Evolutionary conservation across 208 protist species (phyloP), one percentile per base, ranked within the genome.

Genomic region (Leishmania aethiopica): DNA sequence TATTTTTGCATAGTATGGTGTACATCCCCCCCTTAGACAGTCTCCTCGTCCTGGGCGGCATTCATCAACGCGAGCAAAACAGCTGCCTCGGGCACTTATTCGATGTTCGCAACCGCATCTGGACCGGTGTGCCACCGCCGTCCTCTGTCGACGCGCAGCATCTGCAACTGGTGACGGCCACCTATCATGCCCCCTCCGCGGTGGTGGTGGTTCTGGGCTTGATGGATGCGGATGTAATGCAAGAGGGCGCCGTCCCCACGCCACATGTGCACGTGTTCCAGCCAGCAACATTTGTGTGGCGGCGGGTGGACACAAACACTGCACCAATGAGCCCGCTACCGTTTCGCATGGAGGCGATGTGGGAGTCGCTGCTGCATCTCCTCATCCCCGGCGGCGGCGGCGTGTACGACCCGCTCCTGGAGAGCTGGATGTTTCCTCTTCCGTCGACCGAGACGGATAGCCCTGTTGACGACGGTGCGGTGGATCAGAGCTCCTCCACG

Each of bases 1-100:
- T 96, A 22, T 98, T 98, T 74, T 89, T 94, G 6, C 95, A 98
- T 86, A 80, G 83, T 35, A 93, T 94, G 45, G 88, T 96, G 0
- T 90, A 95, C 79, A 80, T 96, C 25, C 87, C 93, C 5, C 73
- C 88, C 5, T 89, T 85, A 28, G 77, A 93, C 25, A 86, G 79
- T 77, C 94, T 98, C 88, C 75, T 95, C 37, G 85, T 98, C 59
- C 75, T 98, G n/a, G 95, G 95, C 70, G 95, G 95, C 47, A 91
- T 96, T 78, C 95, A 98, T 75, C 92, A 96, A 60, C 89, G 92
- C 62, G 86, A 94, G 84, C 89, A 95, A 81, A 96, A 96, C 82
- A 92, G 86, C 77, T 94, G 94, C 77, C 47, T 98, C 28, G 95
- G 91, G 2, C 93, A 96, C 86, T 70, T 90, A 8, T 96, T 95